Evolutionary conservation across 208 protist species (phyloP).

Genomic region (Kentomonas sorsogonicus): DNA sequence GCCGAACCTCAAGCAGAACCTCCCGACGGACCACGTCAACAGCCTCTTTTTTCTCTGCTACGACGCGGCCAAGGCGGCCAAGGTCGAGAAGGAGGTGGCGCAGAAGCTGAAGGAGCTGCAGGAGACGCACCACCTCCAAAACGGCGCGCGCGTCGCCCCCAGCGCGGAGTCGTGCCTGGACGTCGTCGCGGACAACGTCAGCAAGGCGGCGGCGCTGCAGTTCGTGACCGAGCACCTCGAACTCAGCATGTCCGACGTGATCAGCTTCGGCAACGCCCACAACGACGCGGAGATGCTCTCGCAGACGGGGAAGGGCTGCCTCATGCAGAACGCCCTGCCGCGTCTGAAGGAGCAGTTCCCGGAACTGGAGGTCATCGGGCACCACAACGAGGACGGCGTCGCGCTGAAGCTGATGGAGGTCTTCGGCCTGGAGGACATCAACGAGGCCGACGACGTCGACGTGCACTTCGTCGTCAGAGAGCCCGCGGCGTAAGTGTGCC

Average conservation of each 20-base stretch:
- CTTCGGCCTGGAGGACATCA: conserved; percentile 13
- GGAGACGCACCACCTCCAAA: conserved; percentile 16
- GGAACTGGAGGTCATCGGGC: conserved; percentile 33
- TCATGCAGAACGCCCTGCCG: conserved; percentile 47
- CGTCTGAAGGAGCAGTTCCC: conserved; percentile 26
- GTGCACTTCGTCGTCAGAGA: not conserved
- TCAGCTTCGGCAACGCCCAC: conserved; percentile 57
- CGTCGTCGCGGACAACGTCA: conserved; percentile 9
- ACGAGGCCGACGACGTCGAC: not conserved
- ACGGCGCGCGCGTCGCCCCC: conserved; percentile 37
- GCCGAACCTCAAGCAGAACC: conserved; percentile 6
- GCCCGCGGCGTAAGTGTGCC: not conserved
- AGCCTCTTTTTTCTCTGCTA: conserved; percentile 32
- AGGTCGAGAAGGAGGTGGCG: conserved; percentile 16
- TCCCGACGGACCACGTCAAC: conserved; percentile 11
- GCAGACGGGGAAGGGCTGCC: conserved; percentile 34
- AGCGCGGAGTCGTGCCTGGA: conserved; percentile 49
- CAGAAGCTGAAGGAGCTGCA: conserved; percentile 26
- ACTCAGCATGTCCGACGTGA: conserved; percentile 17
- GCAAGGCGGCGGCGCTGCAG: conserved; percentile 9
- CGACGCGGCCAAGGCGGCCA: conserved; percentile 36
- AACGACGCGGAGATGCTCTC: conserved; percentile 52
- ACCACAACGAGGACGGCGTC: conserved; percentile 42
- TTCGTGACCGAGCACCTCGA: conserved; percentile 15
- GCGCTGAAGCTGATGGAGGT: conserved; percentile 36